These are phyloP conservation scores for Adenanthera pavonina DNA, from an alignment of 306 rosid genomes.

Conservation along the genomic window DNA sequence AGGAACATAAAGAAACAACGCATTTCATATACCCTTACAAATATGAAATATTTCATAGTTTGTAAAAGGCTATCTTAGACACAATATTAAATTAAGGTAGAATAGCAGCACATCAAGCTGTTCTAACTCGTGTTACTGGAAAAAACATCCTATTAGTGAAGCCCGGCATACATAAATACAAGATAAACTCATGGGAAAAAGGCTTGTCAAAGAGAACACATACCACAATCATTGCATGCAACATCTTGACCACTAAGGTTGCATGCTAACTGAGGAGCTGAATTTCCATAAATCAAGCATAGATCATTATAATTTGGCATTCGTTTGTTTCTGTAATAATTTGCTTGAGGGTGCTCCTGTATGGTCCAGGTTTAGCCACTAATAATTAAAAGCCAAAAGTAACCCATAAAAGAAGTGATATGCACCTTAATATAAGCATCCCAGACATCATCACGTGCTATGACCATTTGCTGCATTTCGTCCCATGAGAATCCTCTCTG, in stretches of 20 bases:
- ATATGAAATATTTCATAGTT: background rate
- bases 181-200: background rate
- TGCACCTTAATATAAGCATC: slow-evolving; percentile 58
- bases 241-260: slow-evolving; percentile 35
- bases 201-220: slow-evolving; percentile 30
- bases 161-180: too few species aligned
- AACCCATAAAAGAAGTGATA: slow-evolving; percentile 31
- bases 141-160: too few species aligned
- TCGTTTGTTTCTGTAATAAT: slow-evolving; percentile 43
- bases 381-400: slow-evolving; percentile 10
- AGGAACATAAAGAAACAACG: background rate
- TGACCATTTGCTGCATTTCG: slow-evolving; percentile 53
- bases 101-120: background rate
- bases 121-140: too few species aligned
- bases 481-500: slow-evolving; percentile 64
- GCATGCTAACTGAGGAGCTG: slow-evolving; percentile 35
- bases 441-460: slow-evolving; percentile 56
- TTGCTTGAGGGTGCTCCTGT: slow-evolving; percentile 61
- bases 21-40: background rate
- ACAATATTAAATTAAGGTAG: background rate
- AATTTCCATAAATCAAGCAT: slow-evolving; percentile 63
- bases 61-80: background rate
- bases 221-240: slow-evolving; percentile 40
- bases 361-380: slow-evolving; percentile 37
- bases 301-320: slow-evolving; percentile 59